phyloP scores from a whole-genome alignment of 139 green algal genomes.

The Chlorella ohadii region DNA sequence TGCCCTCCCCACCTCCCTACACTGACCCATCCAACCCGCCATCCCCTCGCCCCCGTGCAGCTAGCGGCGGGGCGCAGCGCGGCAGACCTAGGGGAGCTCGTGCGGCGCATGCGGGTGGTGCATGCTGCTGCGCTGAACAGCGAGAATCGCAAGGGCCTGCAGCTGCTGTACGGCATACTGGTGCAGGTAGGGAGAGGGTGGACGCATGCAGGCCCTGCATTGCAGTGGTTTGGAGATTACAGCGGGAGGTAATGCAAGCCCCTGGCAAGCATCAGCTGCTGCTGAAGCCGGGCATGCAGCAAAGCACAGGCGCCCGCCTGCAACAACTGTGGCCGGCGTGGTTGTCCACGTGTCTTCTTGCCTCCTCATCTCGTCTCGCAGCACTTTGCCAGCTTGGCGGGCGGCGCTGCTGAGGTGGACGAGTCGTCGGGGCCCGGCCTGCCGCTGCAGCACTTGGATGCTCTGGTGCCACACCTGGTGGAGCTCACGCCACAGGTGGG shows the following conservation, averaged over 20 bases:
- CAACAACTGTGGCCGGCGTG: too few species aligned
- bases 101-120: constrained; percentile 82
- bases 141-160: constrained; percentile 80
- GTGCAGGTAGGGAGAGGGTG: constrained; percentile 48
- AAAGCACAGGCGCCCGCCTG: too few species aligned
- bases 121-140: constrained; percentile 72
- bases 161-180: constrained; percentile 90
- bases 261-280: too few species aligned
- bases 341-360: too few species aligned
- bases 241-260: too few species aligned
- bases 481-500: constrained; percentile 57
- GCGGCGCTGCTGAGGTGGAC: neutral
- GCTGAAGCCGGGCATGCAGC: too few species aligned
- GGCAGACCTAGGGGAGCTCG: constrained; percentile 63
- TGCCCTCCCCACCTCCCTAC: neutral
- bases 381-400: constrained; percentile 88
- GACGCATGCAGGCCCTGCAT: too few species aligned
- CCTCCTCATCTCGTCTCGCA: constrained; percentile 31
- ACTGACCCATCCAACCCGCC: neutral
- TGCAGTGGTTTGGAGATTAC: too few species aligned
- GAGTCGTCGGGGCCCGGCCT: neutral
- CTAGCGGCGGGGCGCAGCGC: constrained; percentile 46
- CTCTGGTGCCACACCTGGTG: constrained; percentile 68
- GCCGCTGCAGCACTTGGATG: constrained; percentile 76
- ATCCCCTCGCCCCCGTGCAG: neutral